Base-by-base conservation (phyloP, 2,329 filamentous ascomycete species). In the Diplodia seriata region DNA sequence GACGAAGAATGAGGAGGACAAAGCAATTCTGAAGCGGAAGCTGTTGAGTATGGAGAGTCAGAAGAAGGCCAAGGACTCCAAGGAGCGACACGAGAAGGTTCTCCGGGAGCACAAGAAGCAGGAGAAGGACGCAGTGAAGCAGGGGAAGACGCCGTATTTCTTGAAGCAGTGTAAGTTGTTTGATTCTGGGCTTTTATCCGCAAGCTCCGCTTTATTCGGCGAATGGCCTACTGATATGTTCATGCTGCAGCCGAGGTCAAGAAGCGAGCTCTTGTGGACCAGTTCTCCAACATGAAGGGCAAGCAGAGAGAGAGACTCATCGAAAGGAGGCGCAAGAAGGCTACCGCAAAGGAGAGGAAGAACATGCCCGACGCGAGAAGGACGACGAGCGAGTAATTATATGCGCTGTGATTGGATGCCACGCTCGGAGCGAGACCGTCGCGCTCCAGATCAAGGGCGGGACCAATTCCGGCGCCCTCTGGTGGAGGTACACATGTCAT, bases 291-390 rank as follows among this genome's bases (percentile, higher is more conserved):
- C 57, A 68, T 64, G 66, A 68, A 63, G 50, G 57, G 66, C 43
- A 64, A 68, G 51, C 49, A 97, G 80, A 87, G 93, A 69, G 91
- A 96, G 70, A 91, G 89, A 82, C 89, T 90, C 15, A 92, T 98
- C 74, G 93, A 96, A 84, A 86, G 92, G 77, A 89, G 91, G 81
- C 84, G 93, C 79, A 97, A 97, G 89, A 97, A 97, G 89, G 84
- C 92, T 65, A 88, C 91, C 0, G 84, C 87, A 11, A 94, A 91
- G 83, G 95, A 98, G 85, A 91, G 91, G 83, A 96, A 76, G 74
- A 80, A 79, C 65, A 84, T 85, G 82, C 83, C 83, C 14, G 72
- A 74, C 61, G 78, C 66, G 38, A 54, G 66, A 50, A 68, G 66
- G 51, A 67, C 29, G 49, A 36, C 23, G n/a, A 33, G 18, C 43